Conservation (phyloP, 495 filamentous ascomycete genomes). For the Parmelia sp. region DNA sequence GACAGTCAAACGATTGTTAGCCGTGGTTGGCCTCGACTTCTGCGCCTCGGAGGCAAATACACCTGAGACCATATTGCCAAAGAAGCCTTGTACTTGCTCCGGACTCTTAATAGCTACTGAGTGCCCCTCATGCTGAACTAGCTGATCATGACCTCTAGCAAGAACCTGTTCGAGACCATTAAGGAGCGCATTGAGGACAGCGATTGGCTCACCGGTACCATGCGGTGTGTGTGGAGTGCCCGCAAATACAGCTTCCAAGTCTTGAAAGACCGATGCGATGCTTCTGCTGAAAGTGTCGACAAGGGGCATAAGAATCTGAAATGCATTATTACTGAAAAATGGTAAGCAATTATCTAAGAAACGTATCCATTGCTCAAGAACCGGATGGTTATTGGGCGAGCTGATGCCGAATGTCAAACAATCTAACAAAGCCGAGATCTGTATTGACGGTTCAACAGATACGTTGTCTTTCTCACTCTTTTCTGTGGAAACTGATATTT, state of each 20-base stretch:
- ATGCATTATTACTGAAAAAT: slow-evolving; percentile 72
- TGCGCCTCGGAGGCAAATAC: slow-evolving; percentile 76
- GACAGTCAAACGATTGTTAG: slow-evolving; percentile 91
- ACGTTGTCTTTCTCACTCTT: slow-evolving; percentile 37
- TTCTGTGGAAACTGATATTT: slow-evolving; percentile 45
- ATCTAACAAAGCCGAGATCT: slow-evolving; percentile 70
- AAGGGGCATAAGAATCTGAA: slow-evolving; percentile 81
- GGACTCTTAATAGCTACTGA: slow-evolving; percentile 62
- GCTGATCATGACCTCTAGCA: slow-evolving; percentile 76
- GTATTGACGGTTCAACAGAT: slow-evolving; percentile 37
- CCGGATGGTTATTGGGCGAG: slow-evolving; percentile 62
- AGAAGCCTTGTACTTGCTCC: slow-evolving; percentile 84
- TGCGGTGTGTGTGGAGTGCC: slow-evolving; percentile 31
- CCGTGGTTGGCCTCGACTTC: slow-evolving; percentile 66
- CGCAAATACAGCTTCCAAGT: slow-evolving; percentile 53
- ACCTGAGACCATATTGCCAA: slow-evolving; percentile 93
- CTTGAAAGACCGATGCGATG: slow-evolving; percentile 60
- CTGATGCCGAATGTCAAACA: slow-evolving; percentile 79
- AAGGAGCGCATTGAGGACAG: slow-evolving; percentile 65
- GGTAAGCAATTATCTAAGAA: slow-evolving; percentile 83
- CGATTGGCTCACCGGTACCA: slow-evolving; percentile 49
- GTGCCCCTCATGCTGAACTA: slow-evolving; percentile 69
- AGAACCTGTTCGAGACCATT: slow-evolving; percentile 88
- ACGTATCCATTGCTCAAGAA: slow-evolving; percentile 84
- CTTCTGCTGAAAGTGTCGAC: slow-evolving; percentile 82